Evolutionary conservation across 2,329 filamentous ascomycete genomes (phyloP).

Genomic region (Paraphaeosphaeria minitans): DNA sequence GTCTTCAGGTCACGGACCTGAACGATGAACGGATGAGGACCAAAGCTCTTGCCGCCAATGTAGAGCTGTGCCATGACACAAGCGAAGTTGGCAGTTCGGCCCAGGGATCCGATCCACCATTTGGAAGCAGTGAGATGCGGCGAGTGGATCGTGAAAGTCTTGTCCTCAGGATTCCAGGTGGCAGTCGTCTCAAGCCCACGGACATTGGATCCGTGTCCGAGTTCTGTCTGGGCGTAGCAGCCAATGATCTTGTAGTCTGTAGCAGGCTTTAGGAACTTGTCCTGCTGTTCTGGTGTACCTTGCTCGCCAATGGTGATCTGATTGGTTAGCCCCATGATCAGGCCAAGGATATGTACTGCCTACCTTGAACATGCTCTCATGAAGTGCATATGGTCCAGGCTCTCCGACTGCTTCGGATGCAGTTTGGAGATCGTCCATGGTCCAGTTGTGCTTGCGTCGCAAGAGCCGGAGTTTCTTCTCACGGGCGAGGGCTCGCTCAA

Average conservation of each 20-base stretch:
- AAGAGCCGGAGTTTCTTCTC: conserved; percentile 73
- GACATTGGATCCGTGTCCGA: conserved; percentile 77
- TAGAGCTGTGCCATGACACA: conserved; percentile 80
- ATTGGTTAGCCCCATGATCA: conserved; percentile 13
- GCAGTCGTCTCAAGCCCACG: conserved; percentile 68
- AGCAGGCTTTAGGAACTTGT: conserved; percentile 72
- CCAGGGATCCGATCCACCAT: conserved; percentile 84
- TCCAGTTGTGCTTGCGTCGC: conserved; percentile 70
- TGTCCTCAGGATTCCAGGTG: conserved; percentile 73
- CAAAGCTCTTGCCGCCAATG: conserved; percentile 69
- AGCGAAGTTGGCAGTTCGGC: conserved; percentile 75
- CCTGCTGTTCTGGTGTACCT: conserved; percentile 73
- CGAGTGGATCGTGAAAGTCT: conserved; percentile 76
- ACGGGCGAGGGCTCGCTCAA: conserved; percentile 71
- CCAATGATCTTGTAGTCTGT: conserved; percentile 74
- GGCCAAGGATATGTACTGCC: conserved; percentile 14
- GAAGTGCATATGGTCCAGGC: conserved; percentile 74
- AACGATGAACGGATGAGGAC: conserved; percentile 79
- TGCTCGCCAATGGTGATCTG: conserved; percentile 73
- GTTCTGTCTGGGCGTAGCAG: conserved; percentile 80
- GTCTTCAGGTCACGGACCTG: conserved; percentile 65
- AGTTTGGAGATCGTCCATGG: conserved; percentile 63
- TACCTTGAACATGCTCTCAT: conserved; percentile 72
- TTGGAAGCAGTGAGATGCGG: conserved; percentile 77
- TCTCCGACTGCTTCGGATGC: conserved; percentile 75